phyloP scores from a whole-genome alignment of 2,329 filamentous ascomycete genomes.

The Colletotrichum liaoningense region DNA sequence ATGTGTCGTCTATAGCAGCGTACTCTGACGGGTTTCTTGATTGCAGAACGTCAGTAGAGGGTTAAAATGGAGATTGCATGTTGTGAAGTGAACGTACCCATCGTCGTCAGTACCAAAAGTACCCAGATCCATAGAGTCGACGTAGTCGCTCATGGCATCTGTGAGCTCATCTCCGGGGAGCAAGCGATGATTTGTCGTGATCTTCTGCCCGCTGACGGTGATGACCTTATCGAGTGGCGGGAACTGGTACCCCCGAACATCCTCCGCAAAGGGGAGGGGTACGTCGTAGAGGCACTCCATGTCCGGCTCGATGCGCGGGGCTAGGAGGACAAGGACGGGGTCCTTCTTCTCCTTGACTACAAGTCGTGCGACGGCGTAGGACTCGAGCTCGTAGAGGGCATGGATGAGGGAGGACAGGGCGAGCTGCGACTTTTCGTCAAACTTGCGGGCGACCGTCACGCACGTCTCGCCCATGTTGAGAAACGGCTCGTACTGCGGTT shows the following conservation, averaged over 20 bases:
- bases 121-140: slow-evolving; percentile 92
- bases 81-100: slow-evolving; percentile 63
- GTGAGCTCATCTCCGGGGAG: slow-evolving; percentile 81
- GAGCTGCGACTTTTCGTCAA: slow-evolving; percentile 84
- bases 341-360: slow-evolving; percentile 87
- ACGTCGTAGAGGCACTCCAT: slow-evolving; percentile 91
- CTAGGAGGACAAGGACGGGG: slow-evolving; percentile 81
- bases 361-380: slow-evolving; percentile 86
- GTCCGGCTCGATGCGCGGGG: slow-evolving; percentile 81
- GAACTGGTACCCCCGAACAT: slow-evolving; percentile 90
- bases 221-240: slow-evolving; percentile 89
- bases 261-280: slow-evolving; percentile 92
- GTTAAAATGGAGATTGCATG: no score
- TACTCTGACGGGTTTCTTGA: slow-evolving; percentile 70
- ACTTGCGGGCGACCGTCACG: slow-evolving; percentile 80
- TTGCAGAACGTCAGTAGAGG: slow-evolving; percentile 32
- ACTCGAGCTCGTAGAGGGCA: slow-evolving; percentile 85
- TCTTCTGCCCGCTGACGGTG: slow-evolving; percentile 83
- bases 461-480: slow-evolving; percentile 86
- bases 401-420: slow-evolving; percentile 91
- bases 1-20: slow-evolving; percentile 82
- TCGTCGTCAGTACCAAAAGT: slow-evolving; percentile 78
- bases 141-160: slow-evolving; percentile 88
- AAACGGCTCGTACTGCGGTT: slow-evolving; percentile 81
- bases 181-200: slow-evolving; percentile 82